Evolutionary conservation across 768 basidiomycete genomes (phyloP).

Genomic region (Postia placenta): DNA sequence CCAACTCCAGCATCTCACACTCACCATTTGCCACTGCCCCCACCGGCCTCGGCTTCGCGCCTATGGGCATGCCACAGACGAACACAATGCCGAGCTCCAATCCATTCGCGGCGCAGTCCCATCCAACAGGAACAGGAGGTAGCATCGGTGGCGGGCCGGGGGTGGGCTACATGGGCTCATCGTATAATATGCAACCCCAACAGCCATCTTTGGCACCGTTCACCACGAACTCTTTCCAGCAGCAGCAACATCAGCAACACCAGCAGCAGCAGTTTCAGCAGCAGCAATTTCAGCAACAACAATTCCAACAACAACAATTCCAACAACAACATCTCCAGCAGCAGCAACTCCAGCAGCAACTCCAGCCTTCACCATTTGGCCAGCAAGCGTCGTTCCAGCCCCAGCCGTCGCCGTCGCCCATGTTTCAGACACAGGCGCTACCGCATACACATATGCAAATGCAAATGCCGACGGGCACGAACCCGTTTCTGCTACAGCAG

Average conservation of each 20-base stretch:
- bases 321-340: too few relatives aligned
- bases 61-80: too few relatives aligned
- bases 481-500: conserved; percentile 14
- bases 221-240: conserved; percentile 5
- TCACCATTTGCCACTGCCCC: background rate
- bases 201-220: background rate
- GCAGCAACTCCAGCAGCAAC: conserved; percentile 7
- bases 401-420: conserved; percentile 20
- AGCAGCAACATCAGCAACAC: background rate
- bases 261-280: too few relatives aligned
- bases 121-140: conserved; percentile 4
- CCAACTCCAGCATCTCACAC: background rate
- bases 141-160: background rate
- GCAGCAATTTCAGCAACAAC: background rate
- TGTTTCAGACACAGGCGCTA: conserved; percentile 21
- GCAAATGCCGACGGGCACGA: conserved; percentile 8
- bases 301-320: too few relatives aligned
- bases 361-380: conserved; percentile 14
- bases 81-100: conserved; percentile 11
- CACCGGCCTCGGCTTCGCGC: background rate
- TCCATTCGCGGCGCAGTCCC: conserved; percentile 13
- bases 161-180: conserved; percentile 8
- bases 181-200: conserved; percentile 12
- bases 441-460: conserved; percentile 29
- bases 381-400: conserved; percentile 15